Evolutionary conservation across 192 early-diverging fungal genomes (phyloP), one percentile per base, ranked within the genome.

Genomic region (Coemansia javaensis): DNA sequence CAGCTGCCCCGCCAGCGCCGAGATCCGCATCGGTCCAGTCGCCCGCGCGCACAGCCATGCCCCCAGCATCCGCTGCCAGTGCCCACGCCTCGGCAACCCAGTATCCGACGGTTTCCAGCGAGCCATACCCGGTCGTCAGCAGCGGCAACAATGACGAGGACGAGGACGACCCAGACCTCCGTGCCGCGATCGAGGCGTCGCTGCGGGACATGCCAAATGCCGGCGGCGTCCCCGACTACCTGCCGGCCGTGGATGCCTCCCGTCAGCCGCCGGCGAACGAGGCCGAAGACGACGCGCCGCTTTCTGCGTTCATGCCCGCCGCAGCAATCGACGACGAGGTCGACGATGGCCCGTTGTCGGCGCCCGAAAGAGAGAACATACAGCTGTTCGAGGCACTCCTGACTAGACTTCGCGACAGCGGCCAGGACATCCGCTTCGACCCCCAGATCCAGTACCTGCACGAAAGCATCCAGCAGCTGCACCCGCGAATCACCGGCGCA

Each of bases 331-430:
- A 44, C 16, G 71, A 56, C 2, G 56, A 68, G 2, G 49, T 61
- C 14, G 34, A 63, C 12, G 31, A 56, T 5, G 66, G 84, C 34
- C 88, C 90, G 34, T 54, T 99, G 47, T 78, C 83, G 18, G 44
- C 66, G 1, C 79, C 83, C 7, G 93, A 99, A 61, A 79, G 84
- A 35, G 90, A 97, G 55, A 95, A 92, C 31, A 83, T 99, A 24
- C 80, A 88, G 59, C 54, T 95, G 9, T 99, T 99, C 44, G 79
- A 89, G 23, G 81, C 91, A 12, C 74, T 97, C 10, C 79, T 99
- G 42, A 84, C 90, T 32, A 73, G 85, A 37, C 82, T 93, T 20
- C 88, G 87, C 40, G 77, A 79, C 20, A 79, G 77, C n/a, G 90
- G 90, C 1, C 85, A 87, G 24, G 88, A 85, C 40, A 81, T 94